phyloP scores from a whole-genome alignment of 805 yeast genomes.

The Groenewaldozyma tartarivorans region DNA sequence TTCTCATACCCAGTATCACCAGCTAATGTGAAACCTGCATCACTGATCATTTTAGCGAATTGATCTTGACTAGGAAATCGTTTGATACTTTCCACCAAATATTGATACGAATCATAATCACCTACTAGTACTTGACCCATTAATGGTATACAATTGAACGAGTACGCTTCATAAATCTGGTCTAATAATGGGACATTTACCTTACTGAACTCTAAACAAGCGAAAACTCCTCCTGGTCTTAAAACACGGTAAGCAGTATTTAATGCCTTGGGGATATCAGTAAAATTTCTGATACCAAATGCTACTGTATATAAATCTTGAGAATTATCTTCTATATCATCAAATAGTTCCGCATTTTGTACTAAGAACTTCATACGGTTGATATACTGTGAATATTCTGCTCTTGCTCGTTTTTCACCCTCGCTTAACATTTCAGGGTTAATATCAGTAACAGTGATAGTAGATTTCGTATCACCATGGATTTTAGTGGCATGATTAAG shows the following conservation, averaged over 20 bases:
- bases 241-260: slow-evolving; percentile 92
- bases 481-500: slow-evolving; percentile 79
- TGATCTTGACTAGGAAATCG: slow-evolving; percentile 88
- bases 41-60: slow-evolving; percentile 82
- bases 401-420: slow-evolving; percentile 68
- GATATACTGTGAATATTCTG: slow-evolving; percentile 51
- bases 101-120: slow-evolving; percentile 93
- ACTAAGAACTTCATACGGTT: slow-evolving; percentile 66
- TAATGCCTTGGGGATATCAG: slow-evolving; percentile 87
- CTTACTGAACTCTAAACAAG: slow-evolving; percentile 90
- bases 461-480: slow-evolving; percentile 63
- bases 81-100: slow-evolving; percentile 87
- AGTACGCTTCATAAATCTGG: slow-evolving; percentile 74
- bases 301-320: slow-evolving; percentile 95
- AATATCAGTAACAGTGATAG: slow-evolving; percentile 90
- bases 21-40: slow-evolving; percentile 90
- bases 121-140: slow-evolving; percentile 95
- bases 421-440: slow-evolving; percentile 93
- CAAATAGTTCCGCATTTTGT: slow-evolving; percentile 89
- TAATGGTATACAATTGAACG: slow-evolving; percentile 77
- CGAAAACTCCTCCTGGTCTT: slow-evolving; percentile 96
- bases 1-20: slow-evolving; percentile 80
- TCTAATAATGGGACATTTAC: slow-evolving; percentile 74
- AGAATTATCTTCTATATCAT: slow-evolving; percentile 71
- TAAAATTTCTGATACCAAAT: slow-evolving; percentile 94